Conservation (phyloP, 805 yeast genomes). For the Lachancea fermentati region DNA sequence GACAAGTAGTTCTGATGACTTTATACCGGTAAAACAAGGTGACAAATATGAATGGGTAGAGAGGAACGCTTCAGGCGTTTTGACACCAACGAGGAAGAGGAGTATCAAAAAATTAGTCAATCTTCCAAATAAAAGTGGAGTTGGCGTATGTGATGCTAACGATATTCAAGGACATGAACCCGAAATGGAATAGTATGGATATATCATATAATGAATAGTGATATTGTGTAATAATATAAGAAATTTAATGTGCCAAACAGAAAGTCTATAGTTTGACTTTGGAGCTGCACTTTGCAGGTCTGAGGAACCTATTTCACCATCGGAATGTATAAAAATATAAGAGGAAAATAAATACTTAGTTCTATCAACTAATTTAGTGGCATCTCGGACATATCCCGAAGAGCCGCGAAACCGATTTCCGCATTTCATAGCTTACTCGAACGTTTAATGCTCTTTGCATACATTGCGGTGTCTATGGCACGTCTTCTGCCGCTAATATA, state of each 20-base stretch:
- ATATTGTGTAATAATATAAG: too few relatives aligned
- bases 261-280: too few relatives aligned
- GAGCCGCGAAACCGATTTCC: too few relatives aligned
- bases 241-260: too few relatives aligned
- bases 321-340: too few relatives aligned
- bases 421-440: conserved; percentile 7
- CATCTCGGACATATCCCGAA: too few relatives aligned
- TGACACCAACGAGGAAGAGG: conserved; percentile 18
- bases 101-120: conserved; percentile 36
- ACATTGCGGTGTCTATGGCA: conserved; percentile 74
- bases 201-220: too few relatives aligned
- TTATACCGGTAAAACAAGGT: conserved; percentile 32
- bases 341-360: too few relatives aligned
- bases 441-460: conserved; percentile 42
- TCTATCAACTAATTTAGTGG: too few relatives aligned
- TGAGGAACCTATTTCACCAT: too few relatives aligned
- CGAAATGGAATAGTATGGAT: too few relatives aligned
- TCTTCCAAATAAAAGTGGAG: conserved; percentile 32
- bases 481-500: conserved; percentile 87
- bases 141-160: conserved; percentile 29
- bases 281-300: too few relatives aligned
- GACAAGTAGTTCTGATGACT: conserved; percentile 25
- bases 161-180: conserved; percentile 31
- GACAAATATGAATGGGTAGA: conserved; percentile 29
- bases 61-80: conserved; percentile 5